Evolutionary conservation across 805 yeast genomes (phyloP).

Genomic region (Teunomyces stri): DNA sequence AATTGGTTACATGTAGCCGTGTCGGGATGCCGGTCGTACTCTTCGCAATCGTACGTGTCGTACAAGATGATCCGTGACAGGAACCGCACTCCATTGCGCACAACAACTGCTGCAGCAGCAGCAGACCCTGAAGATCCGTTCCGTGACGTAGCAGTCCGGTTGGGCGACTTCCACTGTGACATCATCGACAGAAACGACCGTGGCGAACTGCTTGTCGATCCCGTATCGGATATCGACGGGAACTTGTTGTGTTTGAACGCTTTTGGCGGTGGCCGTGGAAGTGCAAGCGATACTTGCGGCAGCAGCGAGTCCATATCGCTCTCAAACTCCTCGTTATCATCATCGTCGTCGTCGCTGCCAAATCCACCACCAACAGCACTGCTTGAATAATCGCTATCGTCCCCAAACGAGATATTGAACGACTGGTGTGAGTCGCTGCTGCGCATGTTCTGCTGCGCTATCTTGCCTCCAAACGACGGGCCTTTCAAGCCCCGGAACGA

Average conservation of each 20-base stretch:
- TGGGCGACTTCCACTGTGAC: slow-evolving; percentile 24
- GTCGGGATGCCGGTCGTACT: slow-evolving; percentile 92
- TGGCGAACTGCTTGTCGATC: slow-evolving; percentile 26
- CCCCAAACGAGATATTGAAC: slow-evolving; percentile 37
- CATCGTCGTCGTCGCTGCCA: slow-evolving; percentile 21
- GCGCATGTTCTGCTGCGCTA: slow-evolving; percentile 27
- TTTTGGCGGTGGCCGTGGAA: slow-evolving; percentile 16
- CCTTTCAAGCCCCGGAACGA: slow-evolving; percentile 64
- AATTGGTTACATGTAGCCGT: slow-evolving; percentile 88
- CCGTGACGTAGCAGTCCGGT: slow-evolving; percentile 5
- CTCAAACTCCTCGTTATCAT: slow-evolving; percentile 24
- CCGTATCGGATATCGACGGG: slow-evolving; percentile 26
- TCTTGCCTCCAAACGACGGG: slow-evolving; percentile 48
- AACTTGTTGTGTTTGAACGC: slow-evolving; percentile 30
- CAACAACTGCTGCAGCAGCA: background rate
- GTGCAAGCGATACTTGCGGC: background rate
- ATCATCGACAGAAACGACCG: slow-evolving; percentile 32
- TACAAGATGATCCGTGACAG: slow-evolving; percentile 80
- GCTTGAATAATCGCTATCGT: slow-evolving; percentile 22
- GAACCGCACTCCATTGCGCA: slow-evolving; percentile 50
- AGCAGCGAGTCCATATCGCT: slow-evolving; percentile 17
- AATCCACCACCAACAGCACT: slow-evolving; percentile 40
- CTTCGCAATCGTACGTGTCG: slow-evolving; percentile 79
- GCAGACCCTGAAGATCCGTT: background rate
- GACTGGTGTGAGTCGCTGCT: slow-evolving; percentile 41